A percentile compares a stretch with the other conserved stretches of the same genome.
Conservation (phyloP, 495 filamentous ascomycete genomes). For the Penicillium silybi region DNA sequence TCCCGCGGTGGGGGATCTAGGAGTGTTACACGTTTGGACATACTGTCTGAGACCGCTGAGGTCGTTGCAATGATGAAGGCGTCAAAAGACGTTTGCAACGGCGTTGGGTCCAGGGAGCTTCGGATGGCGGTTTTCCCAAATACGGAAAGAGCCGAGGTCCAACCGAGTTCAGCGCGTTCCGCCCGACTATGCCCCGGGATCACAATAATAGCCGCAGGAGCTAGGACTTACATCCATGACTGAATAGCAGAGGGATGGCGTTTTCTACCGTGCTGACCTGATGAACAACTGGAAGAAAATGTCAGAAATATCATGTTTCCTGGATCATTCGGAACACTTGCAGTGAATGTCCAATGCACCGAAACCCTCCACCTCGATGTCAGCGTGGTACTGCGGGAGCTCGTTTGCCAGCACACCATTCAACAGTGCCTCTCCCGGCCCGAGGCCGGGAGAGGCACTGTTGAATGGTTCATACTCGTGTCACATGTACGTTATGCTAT, state of each 20-base stretch:
- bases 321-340: background rate
- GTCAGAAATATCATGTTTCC: background rate
- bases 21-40: slow-evolving; percentile 56
- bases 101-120: background rate
- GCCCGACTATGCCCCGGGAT: too few species aligned
- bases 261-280: slow-evolving; percentile 26
- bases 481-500: background rate
- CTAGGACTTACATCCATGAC: slow-evolving; percentile 39
- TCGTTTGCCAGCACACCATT: too few species aligned
- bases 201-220: too few species aligned
- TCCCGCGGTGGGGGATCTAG: slow-evolving; percentile 71
- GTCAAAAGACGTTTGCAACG: background rate
- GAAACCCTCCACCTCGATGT: slow-evolving; percentile 41
- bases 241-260: slow-evolving; percentile 44
- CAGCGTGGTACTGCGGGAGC: slow-evolving; percentile 38
- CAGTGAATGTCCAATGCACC: slow-evolving; percentile 41
- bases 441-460: background rate
- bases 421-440: too few species aligned
- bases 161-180: background rate
- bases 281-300: slow-evolving; percentile 30
- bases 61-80: background rate
- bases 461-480: background rate
- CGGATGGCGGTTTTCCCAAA: slow-evolving; percentile 13
- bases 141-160: slow-evolving; percentile 22
- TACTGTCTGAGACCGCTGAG: slow-evolving; percentile 3